Base-by-base conservation (phyloP, 371 early-diverging fungal genomes). In the Umbelopsis sp. region DNA sequence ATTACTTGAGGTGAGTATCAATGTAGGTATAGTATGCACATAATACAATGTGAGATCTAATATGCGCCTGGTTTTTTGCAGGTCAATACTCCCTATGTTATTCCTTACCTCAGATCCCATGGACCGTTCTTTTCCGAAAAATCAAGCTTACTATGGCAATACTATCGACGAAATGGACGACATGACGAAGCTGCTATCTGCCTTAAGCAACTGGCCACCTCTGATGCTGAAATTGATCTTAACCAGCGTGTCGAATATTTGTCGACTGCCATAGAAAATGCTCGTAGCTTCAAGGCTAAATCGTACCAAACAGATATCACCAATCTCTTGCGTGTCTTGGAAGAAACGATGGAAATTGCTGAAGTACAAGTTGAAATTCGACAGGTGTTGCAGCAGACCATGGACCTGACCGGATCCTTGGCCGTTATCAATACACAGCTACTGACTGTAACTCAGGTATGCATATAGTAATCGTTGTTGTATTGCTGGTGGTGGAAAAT, bases 71-170 rank as follows among this genome's bases (percentile, higher is more conserved):
- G 20, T 9, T 3, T 12, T 18, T 48, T 48, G 5, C 20, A 48
- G 48, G 48, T 48, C 48, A 68, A 80, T 20, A 82, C 91, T 9
- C 82, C 81, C 2, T 88, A 85, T 64, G 79, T 96, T 57, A 88
- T 92, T 66, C 87, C 87, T 25, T 95, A 85, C 67, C 80, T 96
- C 66, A 75, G 79, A 82, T 22, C 84, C 85, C 63, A 85, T 89
- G 4, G 68, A 70, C 12, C 73, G 80, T 57, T 57, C 57, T 57
- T 57, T 3, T 50, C 86, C 14, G 84, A 86, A 20, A 81, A 80
- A 44, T 76, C 81, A 24, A 86, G 91, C 44, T 80, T 94, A 66
- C 80, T 95, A 25, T 94, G 94, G 91, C 82, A 86, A 65, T 93
- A 86, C 71, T 93, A 92, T 68, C 83, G 90, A 65, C 83, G 85